Base-by-base conservation (phyloP, 192 early-diverging fungal species). In the Lobulomyces angularis region DNA sequence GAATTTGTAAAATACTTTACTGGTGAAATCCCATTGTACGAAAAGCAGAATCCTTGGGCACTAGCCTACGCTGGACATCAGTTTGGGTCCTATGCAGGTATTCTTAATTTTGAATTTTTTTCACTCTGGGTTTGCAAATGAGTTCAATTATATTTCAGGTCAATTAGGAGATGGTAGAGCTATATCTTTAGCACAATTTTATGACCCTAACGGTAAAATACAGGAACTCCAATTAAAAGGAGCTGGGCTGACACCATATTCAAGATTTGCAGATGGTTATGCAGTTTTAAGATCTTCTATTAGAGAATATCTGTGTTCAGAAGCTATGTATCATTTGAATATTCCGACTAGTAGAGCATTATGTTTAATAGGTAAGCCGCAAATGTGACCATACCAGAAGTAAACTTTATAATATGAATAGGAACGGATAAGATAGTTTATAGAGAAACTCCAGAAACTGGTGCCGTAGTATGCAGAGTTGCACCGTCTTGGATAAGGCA, bases 121-220 rank as follows among this genome's bases (percentile, higher is more conserved):
- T n/a, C n/a, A n/a, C n/a, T n/a, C n/a, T n/a, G n/a, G n/a, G n/a
- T n/a, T n/a, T n/a, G n/a, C n/a, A n/a, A n/a, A n/a, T n/a, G n/a
- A n/a, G n/a, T n/a, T n/a, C n/a, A n/a, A n/a, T n/a, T n/a, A n/a
- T n/a, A 78, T 77, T 52, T 76, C 79, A 0, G 75, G 67, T 9
- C 83, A 88, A 58, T 59, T 93, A 4, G 90, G 90, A 22, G 90
- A 94, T 47, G 87, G 88, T 1, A 61, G 88, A 24, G 86, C 86
- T 0, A 79, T 90, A 14, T 77, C 80, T 2, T 51, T 94, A 7
- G 86, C 77, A 54, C 73, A 83, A 50, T 39, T 64, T 0, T 29
- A 32, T 5, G 36, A 37, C 22, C 23, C 38, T 3, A 17, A 26
- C 27, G 3, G 36, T 23, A 12, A 8, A 11, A 21, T 12, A 12